Conservation (phyloP, 495 filamentous ascomycete genomes). For the Aspergillus incahuasiensis region DNA sequence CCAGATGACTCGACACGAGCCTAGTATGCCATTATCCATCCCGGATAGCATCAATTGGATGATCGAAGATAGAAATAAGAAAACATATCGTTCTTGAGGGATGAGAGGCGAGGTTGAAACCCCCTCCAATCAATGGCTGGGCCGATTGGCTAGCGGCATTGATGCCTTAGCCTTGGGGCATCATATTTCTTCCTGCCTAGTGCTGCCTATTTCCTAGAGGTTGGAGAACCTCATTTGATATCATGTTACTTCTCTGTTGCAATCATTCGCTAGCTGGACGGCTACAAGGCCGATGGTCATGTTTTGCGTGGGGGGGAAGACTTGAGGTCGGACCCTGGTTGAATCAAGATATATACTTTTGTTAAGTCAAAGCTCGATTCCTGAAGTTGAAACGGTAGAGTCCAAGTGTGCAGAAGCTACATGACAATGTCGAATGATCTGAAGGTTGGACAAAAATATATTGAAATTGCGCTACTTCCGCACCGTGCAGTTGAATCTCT, state of each 20-base stretch:
- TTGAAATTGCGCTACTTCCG: not conserved
- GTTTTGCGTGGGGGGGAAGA: too few species aligned
- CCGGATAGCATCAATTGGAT: conserved; percentile 22
- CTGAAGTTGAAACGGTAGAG: too few species aligned
- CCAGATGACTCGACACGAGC: conserved; percentile 18
- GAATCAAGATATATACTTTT: too few species aligned
- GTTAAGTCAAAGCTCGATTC: too few species aligned
- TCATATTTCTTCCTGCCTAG: too few species aligned
- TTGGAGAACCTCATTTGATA: too few species aligned
- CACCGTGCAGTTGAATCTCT: not conserved
- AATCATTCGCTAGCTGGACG: too few species aligned
- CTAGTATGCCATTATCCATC: conserved; percentile 3
- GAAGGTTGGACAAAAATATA: not conserved
- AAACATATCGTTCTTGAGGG: not conserved
- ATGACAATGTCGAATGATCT: not conserved
- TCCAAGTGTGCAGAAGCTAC: too few species aligned
- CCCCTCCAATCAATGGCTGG: not conserved
- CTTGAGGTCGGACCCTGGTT: too few species aligned
- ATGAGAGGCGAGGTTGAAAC: not conserved
- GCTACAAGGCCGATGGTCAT: too few species aligned
- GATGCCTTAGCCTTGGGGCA: not conserved
- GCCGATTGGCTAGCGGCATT: not conserved
- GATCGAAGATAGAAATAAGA: conserved; percentile 1
- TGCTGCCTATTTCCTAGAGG: too few species aligned
- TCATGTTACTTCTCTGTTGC: too few species aligned